phyloP scores from a whole-genome alignment of 2,329 filamentous ascomycete species.

The Fusarium globosum region DNA sequence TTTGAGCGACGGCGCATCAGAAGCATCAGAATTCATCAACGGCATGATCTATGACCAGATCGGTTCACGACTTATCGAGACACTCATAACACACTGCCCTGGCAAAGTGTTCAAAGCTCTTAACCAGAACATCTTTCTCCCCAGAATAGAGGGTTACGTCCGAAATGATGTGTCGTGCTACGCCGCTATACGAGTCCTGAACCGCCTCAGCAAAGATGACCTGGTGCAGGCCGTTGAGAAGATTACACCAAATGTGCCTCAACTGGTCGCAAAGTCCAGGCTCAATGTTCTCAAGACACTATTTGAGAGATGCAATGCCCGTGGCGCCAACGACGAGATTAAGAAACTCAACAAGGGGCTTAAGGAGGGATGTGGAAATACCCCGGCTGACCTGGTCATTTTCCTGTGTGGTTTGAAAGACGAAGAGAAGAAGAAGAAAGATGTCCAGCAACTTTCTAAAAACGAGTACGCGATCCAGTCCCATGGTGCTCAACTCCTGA shows the following conservation, averaged over 20 bases:
- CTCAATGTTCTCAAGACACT: conserved; percentile 83
- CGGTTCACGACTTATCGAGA: conserved; percentile 90
- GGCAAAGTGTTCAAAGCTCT: conserved; percentile 92
- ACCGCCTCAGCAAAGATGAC: conserved; percentile 87
- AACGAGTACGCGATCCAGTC: conserved; percentile 67
- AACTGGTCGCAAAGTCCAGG: conserved; percentile 78
- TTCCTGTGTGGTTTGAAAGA: conserved; percentile 61
- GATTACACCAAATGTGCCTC: conserved; percentile 77
- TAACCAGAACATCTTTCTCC: conserved; percentile 82
- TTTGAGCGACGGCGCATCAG: conserved; percentile 77
- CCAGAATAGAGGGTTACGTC: conserved; percentile 81
- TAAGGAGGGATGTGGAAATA: conserved; percentile 59
- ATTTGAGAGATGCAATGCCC: conserved; percentile 82
- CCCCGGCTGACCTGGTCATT: conserved; percentile 60
- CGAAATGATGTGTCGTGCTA: conserved; percentile 93
- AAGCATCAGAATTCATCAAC: conserved; percentile 81
- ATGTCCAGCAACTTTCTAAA: conserved; percentile 57
- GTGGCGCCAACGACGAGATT: conserved; percentile 67
- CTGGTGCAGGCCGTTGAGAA: conserved; percentile 77
- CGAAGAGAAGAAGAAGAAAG: conserved; percentile 52
- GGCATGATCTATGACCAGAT: conserved; percentile 90
- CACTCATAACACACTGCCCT: conserved; percentile 81
- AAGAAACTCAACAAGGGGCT: conserved; percentile 60
- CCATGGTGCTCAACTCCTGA: conserved; percentile 85
- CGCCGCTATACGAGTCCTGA: conserved; percentile 83